Base-by-base conservation (phyloP, 2,329 filamentous ascomycete species). In the Cercospora canescens region DNA sequence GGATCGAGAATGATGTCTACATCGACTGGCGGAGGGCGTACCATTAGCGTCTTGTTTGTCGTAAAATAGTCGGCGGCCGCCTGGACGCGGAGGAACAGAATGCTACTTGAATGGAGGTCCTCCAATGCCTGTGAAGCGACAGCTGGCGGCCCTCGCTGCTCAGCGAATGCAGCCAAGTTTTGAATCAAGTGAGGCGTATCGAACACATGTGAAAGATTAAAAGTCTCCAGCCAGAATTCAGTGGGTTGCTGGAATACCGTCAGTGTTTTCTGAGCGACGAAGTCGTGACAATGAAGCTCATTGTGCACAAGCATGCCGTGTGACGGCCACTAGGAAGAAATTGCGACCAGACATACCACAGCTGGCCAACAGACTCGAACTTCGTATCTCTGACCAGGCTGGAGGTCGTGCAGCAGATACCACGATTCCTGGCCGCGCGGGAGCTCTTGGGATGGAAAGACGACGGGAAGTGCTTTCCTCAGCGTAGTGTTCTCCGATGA, bases 361-460 rank as follows among this genome's bases (percentile, higher is more conserved):
- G 95, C 95, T 67, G 93, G 85, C 94, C 94, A 99, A 81, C 94
- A 98, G 66, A 97, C 85, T 62, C 95, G 89, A 57, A 96, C 86
- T 82, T 99, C 95, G 83, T 98, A 97, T 70, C 93, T 87, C 74
- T 90, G 89, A 11, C 88, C 87, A 37, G 87, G 85, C n/a, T 80
- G 83, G 62, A 99, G 83, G 35, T 84, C 81, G 64, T 91, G 86
- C 6, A 99, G 86, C 7, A 94, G 81, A 71, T 93, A 86, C 95
- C 95, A 98, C 30, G 91, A 89, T 60, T 89, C 83, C 11, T 83
- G 80, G 7, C 91, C 92, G 12, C 82, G 77, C 9, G 84, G 84
- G 32, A 79, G 76, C 2, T 81, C 76, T 7, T 81, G 72, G 6
- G 81, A 84, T 11, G 92, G 88, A 75, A 96, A 96, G 14, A 83